phyloP scores from a whole-genome alignment of 257 asterid genomes.

The Cynanchum wilfordii region DNA sequence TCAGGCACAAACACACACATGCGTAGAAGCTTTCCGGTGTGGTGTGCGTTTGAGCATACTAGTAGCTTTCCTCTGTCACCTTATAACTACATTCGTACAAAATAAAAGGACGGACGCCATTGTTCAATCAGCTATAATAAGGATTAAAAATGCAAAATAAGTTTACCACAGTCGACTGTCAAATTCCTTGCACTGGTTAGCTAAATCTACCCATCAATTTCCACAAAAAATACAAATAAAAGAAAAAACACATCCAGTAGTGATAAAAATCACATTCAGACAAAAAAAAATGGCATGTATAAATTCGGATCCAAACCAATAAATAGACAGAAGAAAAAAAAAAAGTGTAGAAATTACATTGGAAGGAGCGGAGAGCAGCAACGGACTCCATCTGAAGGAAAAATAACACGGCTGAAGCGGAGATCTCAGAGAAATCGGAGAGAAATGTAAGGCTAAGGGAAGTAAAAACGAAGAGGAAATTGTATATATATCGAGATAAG shows the following conservation, averaged over 20 bases:
- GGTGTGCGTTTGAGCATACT: not conserved
- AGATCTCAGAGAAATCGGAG: slow-evolving; percentile 19
- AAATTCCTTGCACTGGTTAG: not conserved
- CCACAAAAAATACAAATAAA: not conserved
- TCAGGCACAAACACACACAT: not conserved
- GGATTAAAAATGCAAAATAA: not conserved
- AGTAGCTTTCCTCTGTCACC: not conserved
- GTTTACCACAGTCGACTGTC: not conserved
- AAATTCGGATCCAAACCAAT: not conserved
- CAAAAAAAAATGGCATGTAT: slow-evolving; percentile 6
- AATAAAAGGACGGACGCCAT: not conserved
- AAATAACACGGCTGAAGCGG: slow-evolving; percentile 25
- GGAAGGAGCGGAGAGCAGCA: slow-evolving; percentile 63
- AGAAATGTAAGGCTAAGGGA: not conserved
- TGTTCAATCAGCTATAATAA: not conserved
- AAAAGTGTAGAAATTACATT: slow-evolving; percentile 35
- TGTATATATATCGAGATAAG: slow-evolving; percentile 19
- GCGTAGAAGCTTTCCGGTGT: not conserved
- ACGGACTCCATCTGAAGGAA: slow-evolving; percentile 60
- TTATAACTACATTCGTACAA: not conserved
- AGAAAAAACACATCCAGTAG: not conserved
- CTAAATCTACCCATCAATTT: slow-evolving; percentile 19
- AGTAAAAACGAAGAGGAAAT: slow-evolving; percentile 15
- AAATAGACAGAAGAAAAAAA: not conserved
- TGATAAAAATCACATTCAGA: not conserved